Percentiles rank a stretch among this genome's conserved stretches.
These are phyloP conservation scores for Rhododendron simsii DNA, from an alignment of 148 eudicot genomes.

Conservation along the genomic window DNA sequence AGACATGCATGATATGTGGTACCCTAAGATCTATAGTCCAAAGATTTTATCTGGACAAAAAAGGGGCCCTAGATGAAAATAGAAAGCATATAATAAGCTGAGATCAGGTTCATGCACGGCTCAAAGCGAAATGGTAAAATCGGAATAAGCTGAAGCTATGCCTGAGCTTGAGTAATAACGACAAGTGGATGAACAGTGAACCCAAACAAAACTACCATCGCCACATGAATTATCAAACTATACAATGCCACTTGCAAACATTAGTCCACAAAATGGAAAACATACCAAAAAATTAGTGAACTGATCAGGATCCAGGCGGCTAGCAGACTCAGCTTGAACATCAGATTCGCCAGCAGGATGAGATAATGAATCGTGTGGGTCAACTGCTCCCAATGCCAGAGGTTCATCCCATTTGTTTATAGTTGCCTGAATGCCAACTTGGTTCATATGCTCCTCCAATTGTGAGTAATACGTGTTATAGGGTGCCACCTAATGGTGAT, in stretches of 20 bases:
- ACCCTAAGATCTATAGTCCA: not conserved
- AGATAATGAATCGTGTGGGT: constrained; percentile 94
- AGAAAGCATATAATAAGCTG: not conserved
- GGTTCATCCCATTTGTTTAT: constrained; percentile 91
- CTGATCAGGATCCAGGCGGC: constrained; percentile 75
- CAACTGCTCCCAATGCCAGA: constrained; percentile 78
- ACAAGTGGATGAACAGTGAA: not conserved
- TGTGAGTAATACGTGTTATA: constrained; percentile 83
- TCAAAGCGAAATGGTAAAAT: not conserved
- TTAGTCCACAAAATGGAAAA: constrained; percentile 1
- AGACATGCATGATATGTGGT: not conserved
- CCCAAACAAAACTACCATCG: not conserved
- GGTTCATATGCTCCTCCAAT: constrained; percentile 87
- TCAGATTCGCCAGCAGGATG: constrained; percentile 97
- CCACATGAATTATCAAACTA: not conserved
- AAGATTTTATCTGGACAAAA: not conserved
- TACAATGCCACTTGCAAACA: not conserved
- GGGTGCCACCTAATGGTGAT: constrained; percentile 74
- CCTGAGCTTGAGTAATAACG: not conserved
- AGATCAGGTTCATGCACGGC: not conserved
- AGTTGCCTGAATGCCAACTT: constrained; percentile 77
- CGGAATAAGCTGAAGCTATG: not conserved
- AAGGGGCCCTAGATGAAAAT: not conserved
- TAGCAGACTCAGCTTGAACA: constrained; percentile 89
- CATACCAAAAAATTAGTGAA: constrained; percentile 87